Base-by-base conservation (phyloP, 2,329 filamentous ascomycete genomes). In the Pseudogymnoascus sp. region DNA sequence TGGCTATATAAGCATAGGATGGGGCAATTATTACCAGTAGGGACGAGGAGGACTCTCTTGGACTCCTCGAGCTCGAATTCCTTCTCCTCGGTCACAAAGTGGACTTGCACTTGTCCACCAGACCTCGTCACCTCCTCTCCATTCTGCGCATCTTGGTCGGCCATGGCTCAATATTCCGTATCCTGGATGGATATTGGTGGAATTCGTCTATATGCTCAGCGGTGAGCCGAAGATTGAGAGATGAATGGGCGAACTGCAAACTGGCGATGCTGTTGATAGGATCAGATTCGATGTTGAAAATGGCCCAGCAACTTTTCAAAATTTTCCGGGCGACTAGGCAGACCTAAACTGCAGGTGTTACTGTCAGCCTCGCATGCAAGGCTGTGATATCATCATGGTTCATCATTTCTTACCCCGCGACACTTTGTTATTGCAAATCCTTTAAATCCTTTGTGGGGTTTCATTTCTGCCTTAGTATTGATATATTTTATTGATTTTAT, bases 11-110 rank as follows among this genome's bases (percentile, higher is more conserved):
- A 18, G 49, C 28, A 56, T 12, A 34, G 0, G 7, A 34, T 34
- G 8, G 14, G 25, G 7, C 53, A 31, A 16, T 61, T 65, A 76
- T 65, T 72, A 84, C 84, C 81, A 68, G 83, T 82, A 11, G 85
- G 85, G 3, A 88, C 84, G 61, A 88, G 80, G 59, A 88, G 77
- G 71, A 87, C 83, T 63, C 79, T 78, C 74, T 84, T 87, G 68
- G 78, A 79, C 68, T 88, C 85, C 62, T 84, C 83, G 53, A 89
- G 78, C 71, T 87, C 80, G 62, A 89, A 77, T 66, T 87, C 84
- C 62, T 80, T 74, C 66, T 86, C 83, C 63, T 80, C 81, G 53
- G 86, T 89, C 64, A 82, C 86, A 76, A 89, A 88, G 75, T 86
- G 79, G 65, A 89, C 85, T 75, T 86, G 86, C 66, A 89, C 80